Evolutionary conservation across 306 rosid genomes (phyloP).

Genomic region (Arachis hypogaea): DNA sequence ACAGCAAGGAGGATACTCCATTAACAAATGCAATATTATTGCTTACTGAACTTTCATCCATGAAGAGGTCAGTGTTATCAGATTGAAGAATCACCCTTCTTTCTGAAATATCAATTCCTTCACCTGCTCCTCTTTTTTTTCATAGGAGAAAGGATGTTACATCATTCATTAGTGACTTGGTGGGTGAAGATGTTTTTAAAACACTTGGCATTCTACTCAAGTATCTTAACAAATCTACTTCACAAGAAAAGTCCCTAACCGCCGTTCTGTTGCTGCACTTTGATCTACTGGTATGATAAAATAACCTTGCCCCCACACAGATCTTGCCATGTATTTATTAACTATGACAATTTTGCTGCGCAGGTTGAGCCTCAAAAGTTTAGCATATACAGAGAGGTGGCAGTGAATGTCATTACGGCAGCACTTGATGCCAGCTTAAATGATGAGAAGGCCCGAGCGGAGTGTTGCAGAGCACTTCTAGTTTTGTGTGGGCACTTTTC

Average conservation of each 20-base stretch:
- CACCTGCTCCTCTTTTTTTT: not conserved
- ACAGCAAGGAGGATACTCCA: slow-evolving; percentile 52
- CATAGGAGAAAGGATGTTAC: slow-evolving; percentile 70
- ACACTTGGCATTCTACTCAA: slow-evolving; percentile 55
- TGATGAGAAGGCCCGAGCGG: slow-evolving; percentile 49
- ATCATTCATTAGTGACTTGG: slow-evolving; percentile 57
- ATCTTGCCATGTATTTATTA: not conserved
- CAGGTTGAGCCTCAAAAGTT: slow-evolving; percentile 60
- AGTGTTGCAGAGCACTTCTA: slow-evolving; percentile 67
- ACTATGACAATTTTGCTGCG: slow-evolving; percentile 32
- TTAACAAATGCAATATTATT: slow-evolving; percentile 55
- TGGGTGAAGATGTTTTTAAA: slow-evolving; percentile 48
- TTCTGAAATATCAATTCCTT: slow-evolving; percentile 24
- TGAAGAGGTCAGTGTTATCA: slow-evolving; percentile 54
- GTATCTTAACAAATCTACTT: slow-evolving; percentile 56
- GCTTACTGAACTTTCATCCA: slow-evolving; percentile 60
- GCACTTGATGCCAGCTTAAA: slow-evolving; percentile 71
- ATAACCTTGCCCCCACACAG: not conserved
- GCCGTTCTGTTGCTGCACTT: slow-evolving; percentile 71
- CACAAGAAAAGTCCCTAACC: slow-evolving; percentile 56
- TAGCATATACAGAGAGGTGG: slow-evolving; percentile 59
- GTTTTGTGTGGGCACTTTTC: slow-evolving; percentile 70
- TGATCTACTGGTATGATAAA: slow-evolving; percentile 59
- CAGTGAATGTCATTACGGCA: slow-evolving; percentile 61
- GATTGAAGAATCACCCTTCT: slow-evolving; percentile 5